These are phyloP conservation scores for Glomus cerebriforme DNA, from an alignment of 192 early-diverging fungal species.

Conservation along the genomic window DNA sequence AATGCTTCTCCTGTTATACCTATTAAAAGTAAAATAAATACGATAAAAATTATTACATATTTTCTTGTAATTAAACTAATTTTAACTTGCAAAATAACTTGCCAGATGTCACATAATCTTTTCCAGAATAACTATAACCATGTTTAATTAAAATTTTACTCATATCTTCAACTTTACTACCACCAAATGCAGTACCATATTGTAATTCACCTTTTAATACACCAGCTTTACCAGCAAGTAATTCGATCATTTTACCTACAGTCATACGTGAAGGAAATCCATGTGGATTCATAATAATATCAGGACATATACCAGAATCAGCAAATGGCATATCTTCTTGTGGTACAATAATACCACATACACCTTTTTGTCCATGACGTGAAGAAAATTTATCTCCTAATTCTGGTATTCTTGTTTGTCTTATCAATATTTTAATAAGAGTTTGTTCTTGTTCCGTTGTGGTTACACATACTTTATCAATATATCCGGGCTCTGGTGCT, in stretches of 20 bases:
- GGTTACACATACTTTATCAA: conserved; percentile 85
- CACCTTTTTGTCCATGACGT: conserved; percentile 97
- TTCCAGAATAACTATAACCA: conserved; percentile 96
- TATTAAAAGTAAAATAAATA: neutral
- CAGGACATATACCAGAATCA: conserved; percentile 86
- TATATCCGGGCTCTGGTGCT: conserved; percentile 84
- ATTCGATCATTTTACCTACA: conserved; percentile 98
- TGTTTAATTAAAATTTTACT: conserved; percentile 86
- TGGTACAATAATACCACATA: conserved; percentile 94
- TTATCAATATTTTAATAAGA: conserved; percentile 85
- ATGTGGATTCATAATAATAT: conserved; percentile 99
- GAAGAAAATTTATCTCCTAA: conserved; percentile 98
- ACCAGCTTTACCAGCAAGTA: conserved; percentile 94
- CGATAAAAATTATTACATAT: neutral
- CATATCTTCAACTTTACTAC: conserved; percentile 96
- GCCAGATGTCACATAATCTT: conserved; percentile 93
- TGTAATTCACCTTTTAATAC: conserved; percentile 88
- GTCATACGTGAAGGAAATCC: conserved; percentile 99
- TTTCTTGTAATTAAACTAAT: neutral
- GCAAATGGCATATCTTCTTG: conserved; percentile 98
- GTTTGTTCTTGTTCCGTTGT: conserved; percentile 91
- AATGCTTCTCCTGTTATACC: conserved; percentile 87
- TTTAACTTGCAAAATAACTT: conserved; percentile 21
- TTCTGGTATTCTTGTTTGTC: conserved; percentile 93
- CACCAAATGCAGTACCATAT: conserved; percentile 96